These are phyloP conservation scores for Tetrahymena borealis DNA, from an alignment of 73 alveolate genomes.

Conservation along the genomic window DNA sequence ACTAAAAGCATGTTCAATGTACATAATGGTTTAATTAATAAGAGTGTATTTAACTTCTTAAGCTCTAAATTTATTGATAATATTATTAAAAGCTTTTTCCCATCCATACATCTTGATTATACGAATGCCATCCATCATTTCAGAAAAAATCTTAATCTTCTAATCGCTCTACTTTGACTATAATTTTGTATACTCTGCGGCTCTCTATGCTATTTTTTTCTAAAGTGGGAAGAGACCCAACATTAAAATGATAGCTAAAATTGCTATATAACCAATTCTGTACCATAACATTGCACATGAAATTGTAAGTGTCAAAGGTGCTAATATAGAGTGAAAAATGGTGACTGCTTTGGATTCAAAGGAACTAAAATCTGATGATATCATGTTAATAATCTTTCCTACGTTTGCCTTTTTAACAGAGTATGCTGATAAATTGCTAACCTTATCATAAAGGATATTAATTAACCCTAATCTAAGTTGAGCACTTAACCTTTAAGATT, in stretches of 20 bases:
- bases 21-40: conserved; percentile 36
- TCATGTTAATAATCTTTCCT: conserved; percentile 19
- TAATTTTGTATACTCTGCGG: conserved; percentile 44
- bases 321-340: background rate
- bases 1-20: conserved; percentile 50
- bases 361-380: conserved; percentile 14
- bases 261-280: conserved; percentile 25
- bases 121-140: conserved; percentile 73
- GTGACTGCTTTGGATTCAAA: background rate
- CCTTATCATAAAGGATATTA: conserved; percentile 10
- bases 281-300: conserved; percentile 13
- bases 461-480: conserved; percentile 17
- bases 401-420: conserved; percentile 34
- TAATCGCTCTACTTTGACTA: conserved; percentile 66
- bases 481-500: background rate
- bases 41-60: conserved; percentile 40
- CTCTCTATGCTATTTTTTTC: conserved; percentile 8
- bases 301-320: conserved; percentile 11
- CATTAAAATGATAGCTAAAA: conserved; percentile 9
- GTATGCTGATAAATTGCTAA: conserved; percentile 1
- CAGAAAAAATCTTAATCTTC: conserved; percentile 72
- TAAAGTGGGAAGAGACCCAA: conserved; percentile 14
- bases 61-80: conserved; percentile 53
- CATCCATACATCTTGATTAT: conserved; percentile 79
- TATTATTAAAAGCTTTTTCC: conserved; percentile 55